Evolutionary conservation across 768 basidiomycete species (phyloP).

Genomic region (Trametes cubensis): DNA sequence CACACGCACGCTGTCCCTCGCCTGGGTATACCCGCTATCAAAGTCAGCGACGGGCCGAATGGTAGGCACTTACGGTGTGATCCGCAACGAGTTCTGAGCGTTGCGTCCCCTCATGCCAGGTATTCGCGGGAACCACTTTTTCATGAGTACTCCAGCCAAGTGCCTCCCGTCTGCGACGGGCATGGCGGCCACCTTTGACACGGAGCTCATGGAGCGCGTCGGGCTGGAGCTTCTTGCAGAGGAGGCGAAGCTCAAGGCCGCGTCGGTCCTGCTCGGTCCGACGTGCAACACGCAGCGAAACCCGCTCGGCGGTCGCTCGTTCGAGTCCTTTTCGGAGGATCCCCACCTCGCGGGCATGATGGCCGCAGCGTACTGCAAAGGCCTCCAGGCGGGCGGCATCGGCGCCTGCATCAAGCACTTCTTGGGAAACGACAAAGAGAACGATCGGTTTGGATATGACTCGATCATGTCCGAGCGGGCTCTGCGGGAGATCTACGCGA

Average conservation of each 20-base stretch:
- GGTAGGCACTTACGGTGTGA: constrained; percentile 42
- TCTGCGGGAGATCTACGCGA: constrained; percentile 60
- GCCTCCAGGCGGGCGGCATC: constrained; percentile 76
- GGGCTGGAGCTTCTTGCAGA: constrained; percentile 66
- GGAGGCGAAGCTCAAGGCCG: constrained; percentile 72
- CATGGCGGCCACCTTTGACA: constrained; percentile 75
- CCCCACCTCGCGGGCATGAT: constrained; percentile 72
- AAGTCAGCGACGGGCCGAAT: constrained; percentile 83
- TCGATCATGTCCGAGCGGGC: constrained; percentile 52
- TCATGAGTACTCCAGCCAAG: constrained; percentile 81
- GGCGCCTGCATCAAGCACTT: constrained; percentile 83
- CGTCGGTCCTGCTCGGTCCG: constrained; percentile 73
- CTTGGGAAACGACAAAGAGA: constrained; percentile 81
- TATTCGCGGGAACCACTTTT: constrained; percentile 74
- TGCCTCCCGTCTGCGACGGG: constrained; percentile 78
- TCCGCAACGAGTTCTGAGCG: neutral
- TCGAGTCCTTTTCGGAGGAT: constrained; percentile 82
- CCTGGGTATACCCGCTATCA: constrained; percentile 71
- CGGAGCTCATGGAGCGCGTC: constrained; percentile 60
- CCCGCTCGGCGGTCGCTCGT: constrained; percentile 65
- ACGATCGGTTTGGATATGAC: constrained; percentile 68
- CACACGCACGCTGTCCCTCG: constrained; percentile 67
- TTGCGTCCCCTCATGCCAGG: constrained; percentile 32
- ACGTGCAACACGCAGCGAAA: constrained; percentile 86
- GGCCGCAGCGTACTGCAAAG: constrained; percentile 73